phyloP scores from a whole-genome alignment of 2,329 filamentous ascomycete species.

The Colletotrichum tropicicola region DNA sequence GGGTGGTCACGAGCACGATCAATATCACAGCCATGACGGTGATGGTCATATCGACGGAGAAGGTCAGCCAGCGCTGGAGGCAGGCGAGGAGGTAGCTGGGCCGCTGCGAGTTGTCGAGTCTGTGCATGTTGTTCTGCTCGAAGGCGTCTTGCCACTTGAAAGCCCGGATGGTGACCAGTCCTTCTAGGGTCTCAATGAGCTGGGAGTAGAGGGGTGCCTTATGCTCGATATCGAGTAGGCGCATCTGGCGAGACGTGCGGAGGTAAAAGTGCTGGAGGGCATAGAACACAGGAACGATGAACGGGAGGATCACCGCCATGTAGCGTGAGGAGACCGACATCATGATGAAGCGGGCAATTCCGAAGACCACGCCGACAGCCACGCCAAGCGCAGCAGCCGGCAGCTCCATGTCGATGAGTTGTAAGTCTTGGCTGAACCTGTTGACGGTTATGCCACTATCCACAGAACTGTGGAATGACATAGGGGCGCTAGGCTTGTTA shows the following conservation, averaged over 20 bases:
- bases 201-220: constrained; percentile 46
- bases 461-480: constrained; percentile 31
- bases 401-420: constrained; percentile 35
- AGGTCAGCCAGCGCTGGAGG: constrained; percentile 60
- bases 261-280: constrained; percentile 43
- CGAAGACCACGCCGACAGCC: constrained; percentile 22
- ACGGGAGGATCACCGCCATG: constrained; percentile 41
- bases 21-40: constrained; percentile 52
- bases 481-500: constrained; percentile 18
- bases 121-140: constrained; percentile 45
- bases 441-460: constrained; percentile 35
- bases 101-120: constrained; percentile 57
- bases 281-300: constrained; percentile 39
- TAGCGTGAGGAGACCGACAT: constrained; percentile 41
- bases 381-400: constrained; percentile 32
- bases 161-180: constrained; percentile 56
- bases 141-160: constrained; percentile 56
- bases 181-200: constrained; percentile 54
- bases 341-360: constrained; percentile 29
- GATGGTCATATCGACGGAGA: constrained; percentile 57
- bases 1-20: constrained; percentile 49
- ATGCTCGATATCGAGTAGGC: constrained; percentile 45
- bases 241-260: constrained; percentile 47
- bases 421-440: constrained; percentile 34
- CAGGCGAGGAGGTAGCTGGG: constrained; percentile 60